These are phyloP conservation scores for Fusarium sp. DNA, from an alignment of 2,329 filamentous ascomycete genomes.

Conservation along the genomic window DNA sequence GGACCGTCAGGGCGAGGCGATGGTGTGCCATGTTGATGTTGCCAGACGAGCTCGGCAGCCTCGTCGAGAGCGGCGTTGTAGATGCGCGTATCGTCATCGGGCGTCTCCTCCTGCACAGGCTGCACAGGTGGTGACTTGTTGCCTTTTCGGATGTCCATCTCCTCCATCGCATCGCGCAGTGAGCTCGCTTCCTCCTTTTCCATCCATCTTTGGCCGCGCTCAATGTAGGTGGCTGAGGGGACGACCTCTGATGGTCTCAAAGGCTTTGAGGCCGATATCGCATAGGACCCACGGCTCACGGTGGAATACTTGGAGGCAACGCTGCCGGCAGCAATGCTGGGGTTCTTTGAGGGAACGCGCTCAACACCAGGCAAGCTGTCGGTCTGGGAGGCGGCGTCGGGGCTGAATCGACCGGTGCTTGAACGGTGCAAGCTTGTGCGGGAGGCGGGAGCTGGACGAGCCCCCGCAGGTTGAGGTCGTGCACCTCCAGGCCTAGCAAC, in stretches of 20 bases:
- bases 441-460: slow-evolving; percentile 46
- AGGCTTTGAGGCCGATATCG: slow-evolving; percentile 55
- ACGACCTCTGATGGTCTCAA: slow-evolving; percentile 71
- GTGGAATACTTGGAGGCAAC: slow-evolving; percentile 64
- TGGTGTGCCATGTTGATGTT: slow-evolving; percentile 72
- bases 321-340: slow-evolving; percentile 59
- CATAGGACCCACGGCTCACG: slow-evolving; percentile 65
- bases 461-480: slow-evolving; percentile 67
- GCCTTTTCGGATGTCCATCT: slow-evolving; percentile 70
- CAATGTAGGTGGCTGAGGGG: slow-evolving; percentile 76
- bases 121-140: slow-evolving; percentile 39
- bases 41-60: slow-evolving; percentile 82
- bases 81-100: slow-evolving; percentile 70
- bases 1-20: slow-evolving; percentile 71
- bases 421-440: slow-evolving; percentile 43
- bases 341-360: slow-evolving; percentile 47
- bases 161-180: slow-evolving; percentile 77
- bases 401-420: slow-evolving; percentile 48
- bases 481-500: slow-evolving; percentile 77
- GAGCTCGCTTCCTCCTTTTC: slow-evolving; percentile 82
- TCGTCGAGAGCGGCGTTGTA: slow-evolving; percentile 80
- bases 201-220: slow-evolving; percentile 81
- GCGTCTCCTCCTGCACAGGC: slow-evolving; percentile 38
- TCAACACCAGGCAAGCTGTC: slow-evolving; percentile 41
- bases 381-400: slow-evolving; percentile 46